Conservation (phyloP, 2,329 filamentous ascomycete species). For the Sporothrix mexicana region DNA sequence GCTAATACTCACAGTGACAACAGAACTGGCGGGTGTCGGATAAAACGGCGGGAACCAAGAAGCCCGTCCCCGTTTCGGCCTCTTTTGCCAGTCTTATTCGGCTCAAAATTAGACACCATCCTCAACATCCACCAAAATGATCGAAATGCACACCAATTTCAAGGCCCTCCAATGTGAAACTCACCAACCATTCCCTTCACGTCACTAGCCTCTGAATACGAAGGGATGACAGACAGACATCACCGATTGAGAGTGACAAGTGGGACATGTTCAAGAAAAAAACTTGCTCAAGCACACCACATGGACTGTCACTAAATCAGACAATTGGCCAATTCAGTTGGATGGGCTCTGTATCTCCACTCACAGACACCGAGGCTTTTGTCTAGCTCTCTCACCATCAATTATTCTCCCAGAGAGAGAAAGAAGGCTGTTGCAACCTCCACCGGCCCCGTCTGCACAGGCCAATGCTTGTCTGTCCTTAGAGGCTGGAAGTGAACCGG, state of each 20-base stretch:
- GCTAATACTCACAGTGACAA: no score
- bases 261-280: background rate
- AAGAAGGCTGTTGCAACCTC: background rate
- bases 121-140: background rate
- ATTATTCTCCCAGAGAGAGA: background rate
- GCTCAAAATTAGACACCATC: background rate
- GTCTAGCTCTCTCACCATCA: background rate
- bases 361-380: conserved; percentile 22
- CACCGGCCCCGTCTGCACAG: background rate
- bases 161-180: conserved; percentile 1
- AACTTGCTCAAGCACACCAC: conserved; percentile 13
- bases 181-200: conserved; percentile 6
- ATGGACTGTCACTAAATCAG: background rate
- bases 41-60: background rate
- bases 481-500: no score
- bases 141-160: conserved; percentile 9
- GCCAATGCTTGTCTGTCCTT: conserved; percentile 8
- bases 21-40: no score
- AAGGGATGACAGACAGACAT: background rate
- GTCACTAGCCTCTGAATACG: conserved; percentile 22
- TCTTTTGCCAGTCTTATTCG: background rate
- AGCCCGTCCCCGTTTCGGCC: background rate
- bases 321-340: background rate
- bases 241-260: background rate
- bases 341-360: background rate